A percentile compares a stretch with the other conserved stretches of the same genome.
Conservation (phyloP, 139 green algal species). For the Chlorella sorokiniana region DNA sequence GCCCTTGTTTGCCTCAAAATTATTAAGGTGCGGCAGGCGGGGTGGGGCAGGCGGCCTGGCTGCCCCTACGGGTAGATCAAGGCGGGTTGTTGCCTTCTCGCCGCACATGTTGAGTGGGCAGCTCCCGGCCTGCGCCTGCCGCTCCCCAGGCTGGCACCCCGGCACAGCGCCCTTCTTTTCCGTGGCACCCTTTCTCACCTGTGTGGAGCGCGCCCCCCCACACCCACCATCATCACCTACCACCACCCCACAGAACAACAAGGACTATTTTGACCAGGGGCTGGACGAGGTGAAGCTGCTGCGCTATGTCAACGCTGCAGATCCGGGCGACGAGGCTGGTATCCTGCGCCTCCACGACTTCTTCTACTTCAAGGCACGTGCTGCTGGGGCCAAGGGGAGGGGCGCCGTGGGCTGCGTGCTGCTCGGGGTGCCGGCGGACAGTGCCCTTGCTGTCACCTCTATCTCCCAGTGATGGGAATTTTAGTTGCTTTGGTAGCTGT, state of each 20-base stretch:
- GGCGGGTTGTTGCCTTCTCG: neutral
- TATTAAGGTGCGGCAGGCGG: constrained; percentile 76
- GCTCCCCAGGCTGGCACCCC: too few species aligned
- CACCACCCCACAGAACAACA: constrained; percentile 81
- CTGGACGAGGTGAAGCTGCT: constrained; percentile 96
- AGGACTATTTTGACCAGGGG: constrained; percentile 97
- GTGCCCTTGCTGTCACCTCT: too few species aligned
- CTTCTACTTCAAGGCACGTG: constrained; percentile 91
- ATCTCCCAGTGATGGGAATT: too few species aligned
- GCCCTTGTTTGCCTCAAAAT: constrained; percentile 96
- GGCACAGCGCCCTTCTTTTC: too few species aligned
- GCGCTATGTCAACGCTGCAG: constrained; percentile 82
- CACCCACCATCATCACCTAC: neutral
- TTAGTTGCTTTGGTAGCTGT: too few species aligned
- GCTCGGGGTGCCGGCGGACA: too few species aligned
- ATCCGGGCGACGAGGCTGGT: constrained; percentile 86
- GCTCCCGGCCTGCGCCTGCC: too few species aligned
- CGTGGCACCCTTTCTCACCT: too few species aligned
- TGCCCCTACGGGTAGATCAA: neutral
- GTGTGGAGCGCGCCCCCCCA: too few species aligned
- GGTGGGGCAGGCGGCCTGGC: neutral
- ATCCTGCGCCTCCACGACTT: constrained; percentile 95
- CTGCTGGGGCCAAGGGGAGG: neutral
- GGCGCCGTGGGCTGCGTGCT: neutral
- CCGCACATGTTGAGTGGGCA: too few species aligned